A percentile compares a stretch with the other conserved stretches of the same genome.
phyloP scores from a whole-genome alignment of 805 yeast species.

The Candida koratica region DNA sequence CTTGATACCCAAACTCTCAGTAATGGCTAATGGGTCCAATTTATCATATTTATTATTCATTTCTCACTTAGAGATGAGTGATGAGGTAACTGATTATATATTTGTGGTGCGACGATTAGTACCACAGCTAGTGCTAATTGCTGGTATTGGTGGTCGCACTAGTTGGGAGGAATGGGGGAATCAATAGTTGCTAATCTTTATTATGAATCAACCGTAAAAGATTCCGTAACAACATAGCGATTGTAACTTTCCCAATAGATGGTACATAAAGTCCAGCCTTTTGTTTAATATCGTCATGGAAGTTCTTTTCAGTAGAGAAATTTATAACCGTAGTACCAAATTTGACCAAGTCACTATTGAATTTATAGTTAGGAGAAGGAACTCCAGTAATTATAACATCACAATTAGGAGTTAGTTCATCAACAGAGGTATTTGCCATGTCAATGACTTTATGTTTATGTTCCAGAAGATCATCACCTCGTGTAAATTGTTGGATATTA shows the following conservation, averaged over 20 bases:
- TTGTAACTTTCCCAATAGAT: constrained; percentile 93
- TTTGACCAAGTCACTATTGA: constrained; percentile 74
- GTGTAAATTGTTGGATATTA: constrained; percentile 84
- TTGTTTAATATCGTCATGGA: constrained; percentile 73
- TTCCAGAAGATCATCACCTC: constrained; percentile 86
- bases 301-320: constrained; percentile 86
- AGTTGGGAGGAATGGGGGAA: too few species aligned
- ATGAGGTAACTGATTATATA: too few species aligned
- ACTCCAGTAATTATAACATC: constrained; percentile 97
- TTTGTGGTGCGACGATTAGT: too few species aligned
- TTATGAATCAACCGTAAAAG: constrained; percentile 78
- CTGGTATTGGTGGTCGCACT: too few species aligned
- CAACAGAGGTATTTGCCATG: constrained; percentile 49
- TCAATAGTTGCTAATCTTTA: constrained; percentile 9
- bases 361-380: constrained; percentile 77
- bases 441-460: constrained; percentile 73
- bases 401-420: constrained; percentile 65
- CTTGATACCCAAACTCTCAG: constrained; percentile 71
- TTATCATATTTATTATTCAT: constrained; percentile 14
- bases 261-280: constrained; percentile 93
- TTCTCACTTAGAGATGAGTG: too few species aligned
- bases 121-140: too few species aligned
- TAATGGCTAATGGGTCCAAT: constrained; percentile 53
- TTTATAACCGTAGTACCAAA: constrained; percentile 90
- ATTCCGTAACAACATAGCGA: constrained; percentile 89